Evolutionary conservation across 1,139 yeast species (phyloP), one percentile per base, ranked within the genome.

Genomic region (Hanseniaspora sp.): DNA sequence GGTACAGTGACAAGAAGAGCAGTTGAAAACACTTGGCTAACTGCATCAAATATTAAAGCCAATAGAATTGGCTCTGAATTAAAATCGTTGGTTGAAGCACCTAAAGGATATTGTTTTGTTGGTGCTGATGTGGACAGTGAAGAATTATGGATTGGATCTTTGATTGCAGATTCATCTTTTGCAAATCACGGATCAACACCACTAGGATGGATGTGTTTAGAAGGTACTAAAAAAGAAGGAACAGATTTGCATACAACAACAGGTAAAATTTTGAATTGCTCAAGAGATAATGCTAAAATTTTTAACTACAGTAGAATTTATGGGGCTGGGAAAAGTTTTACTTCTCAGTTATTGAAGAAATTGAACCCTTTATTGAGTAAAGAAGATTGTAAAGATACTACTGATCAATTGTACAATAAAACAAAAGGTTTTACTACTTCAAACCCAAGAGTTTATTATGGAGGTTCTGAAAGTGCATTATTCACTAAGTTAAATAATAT

Each of bases 61-160:
- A 78, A 79, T 54, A 71, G 97, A 58, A 80, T 94, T 49, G 99
- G 99, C 0, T 88, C 97, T 0, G 99, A 94, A 64, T 73, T 92
- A 58, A 94, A 94, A 67, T 80, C 96, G 0, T 79, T 87, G 72
- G 73, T 94, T 7, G 73, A 76, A 57, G 96, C 97, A 0, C 99
- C 99, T 0, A 71, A 77, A 3, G 97, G 97, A 0, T 92, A 88
- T 65, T 79, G 79, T 47, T 85, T 94, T 70, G 95, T 94, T 11
- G 99, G 98, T 7, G 99, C 99, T 0, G 95, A 94, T 72, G 99
- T 94, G 5, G 99, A 94, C 68, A 86, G 96, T 43, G 98, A 94
- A 66, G 99, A 94, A 64, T 74, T 94, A 51, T 94, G 99, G 99
- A 92, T 94, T 61, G 98, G 98, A 0, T 85, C 96, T 31, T 72